A percentile compares a stretch with the other conserved stretches of the same genome.
Evolutionary conservation across 2,329 filamentous ascomycete species (phyloP).

Genomic region (Fusarium duplospermum): DNA sequence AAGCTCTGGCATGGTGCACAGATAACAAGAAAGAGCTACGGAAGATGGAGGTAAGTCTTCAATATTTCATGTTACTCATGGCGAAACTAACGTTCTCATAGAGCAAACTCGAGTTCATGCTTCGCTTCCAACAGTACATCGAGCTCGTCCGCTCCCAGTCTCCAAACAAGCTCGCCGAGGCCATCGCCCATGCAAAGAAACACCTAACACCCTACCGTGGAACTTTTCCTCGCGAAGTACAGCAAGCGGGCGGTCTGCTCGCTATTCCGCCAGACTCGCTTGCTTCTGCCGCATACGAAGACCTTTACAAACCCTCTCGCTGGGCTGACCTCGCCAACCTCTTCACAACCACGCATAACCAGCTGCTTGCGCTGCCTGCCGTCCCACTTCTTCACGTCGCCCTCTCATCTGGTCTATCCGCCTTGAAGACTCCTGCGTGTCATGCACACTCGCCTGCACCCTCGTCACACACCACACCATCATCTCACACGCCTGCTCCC

Average conservation of each 20-base stretch:
- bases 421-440: constrained; percentile 94
- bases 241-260: constrained; percentile 81
- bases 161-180: constrained; percentile 75
- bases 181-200: constrained; percentile 84
- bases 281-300: constrained; percentile 54
- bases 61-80: background rate
- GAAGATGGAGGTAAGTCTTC: constrained; percentile 77
- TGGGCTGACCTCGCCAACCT: constrained; percentile 82
- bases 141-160: constrained; percentile 82
- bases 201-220: constrained; percentile 79
- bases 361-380: constrained; percentile 82
- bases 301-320: constrained; percentile 77
- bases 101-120: constrained; percentile 90
- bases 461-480: constrained; percentile 5
- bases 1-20: constrained; percentile 89
- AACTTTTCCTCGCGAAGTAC: constrained; percentile 75
- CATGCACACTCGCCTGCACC: constrained; percentile 58
- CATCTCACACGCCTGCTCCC: constrained; percentile 59
- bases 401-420: constrained; percentile 89
- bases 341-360: constrained; percentile 89
- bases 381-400: constrained; percentile 90
- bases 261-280: constrained; percentile 72
- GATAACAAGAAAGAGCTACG: constrained; percentile 94
- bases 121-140: constrained; percentile 94
- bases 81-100: constrained; percentile 48